Evolutionary conservation across 805 yeast genomes (phyloP), one percentile per base, ranked within the genome.

Genomic region (Dipodascopsis tothii): DNA sequence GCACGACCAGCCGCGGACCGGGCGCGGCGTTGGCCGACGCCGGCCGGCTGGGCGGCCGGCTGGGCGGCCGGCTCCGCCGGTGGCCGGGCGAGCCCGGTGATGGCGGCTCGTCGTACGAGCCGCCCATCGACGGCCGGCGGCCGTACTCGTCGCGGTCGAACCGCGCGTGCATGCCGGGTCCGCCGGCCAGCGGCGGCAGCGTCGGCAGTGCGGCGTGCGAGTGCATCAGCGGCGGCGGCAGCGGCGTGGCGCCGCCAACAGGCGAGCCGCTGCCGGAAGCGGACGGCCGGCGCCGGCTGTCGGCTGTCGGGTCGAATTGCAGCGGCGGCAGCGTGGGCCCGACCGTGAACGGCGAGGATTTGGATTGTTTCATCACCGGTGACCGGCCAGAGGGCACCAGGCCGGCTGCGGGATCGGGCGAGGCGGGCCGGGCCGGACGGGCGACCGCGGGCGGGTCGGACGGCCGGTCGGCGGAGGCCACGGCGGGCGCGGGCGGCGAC

Each of bases 1-100:
- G 57, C 2, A 75, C 66, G 0, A 53, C 56, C 1, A 65, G 33
- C 44, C 20, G n/a, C n/a, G n/a, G n/a, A 49, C 47, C 14, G 58
- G 54, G 38, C 52, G 54, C 3, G 44, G 43, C 21, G 64, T 59
- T 20, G 54, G 35, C 7, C 54, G 51, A 35, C 27, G 39, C 41
- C 21, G 22, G 20, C 20, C 9, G 23, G 37, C 18, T n/a, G n/a
- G n/a, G 33, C 21, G 22, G 40, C 16, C 34, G 34, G 9, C n/a
- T 34, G 17, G n/a, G n/a, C n/a, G n/a, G 33, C 18, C n/a, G 30
- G 9, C 30, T 25, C 30, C 30, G 30, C 14, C 30, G 25, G 32
- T 33, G 35, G 41, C 51, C 42, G 21, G 52, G 41, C 22, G 55
- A 56, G 33, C 56, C 59, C 36, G 51, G 56, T 39, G 52, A 59